These are phyloP conservation scores for Fusarium neocosmosporiellum DNA, from an alignment of 2,329 filamentous ascomycete genomes.

Conservation along the genomic window DNA sequence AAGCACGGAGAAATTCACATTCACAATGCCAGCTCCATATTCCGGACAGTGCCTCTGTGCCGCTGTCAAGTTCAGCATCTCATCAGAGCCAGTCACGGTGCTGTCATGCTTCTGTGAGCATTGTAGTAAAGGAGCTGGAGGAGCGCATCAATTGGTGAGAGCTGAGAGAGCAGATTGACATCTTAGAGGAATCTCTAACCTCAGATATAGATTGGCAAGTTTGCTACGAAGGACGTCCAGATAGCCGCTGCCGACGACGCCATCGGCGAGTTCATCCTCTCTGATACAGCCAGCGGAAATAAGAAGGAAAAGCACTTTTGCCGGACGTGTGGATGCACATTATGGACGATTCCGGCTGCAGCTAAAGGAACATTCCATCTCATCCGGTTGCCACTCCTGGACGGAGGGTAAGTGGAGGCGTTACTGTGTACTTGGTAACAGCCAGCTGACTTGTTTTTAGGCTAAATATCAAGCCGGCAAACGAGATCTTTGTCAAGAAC, in stretches of 20 bases:
- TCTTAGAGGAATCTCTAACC: neutral
- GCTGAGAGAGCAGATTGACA: rapidly evolving
- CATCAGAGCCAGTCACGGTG: conserved; percentile 26
- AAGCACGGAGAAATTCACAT: neutral
- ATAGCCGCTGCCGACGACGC: neutral
- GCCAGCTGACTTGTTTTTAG: conserved; percentile 8
- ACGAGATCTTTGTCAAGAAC: conserved; percentile 45
- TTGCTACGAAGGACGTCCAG: conserved; percentile 21
- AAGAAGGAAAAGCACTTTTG: conserved; percentile 44
- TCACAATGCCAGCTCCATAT: conserved; percentile 26
- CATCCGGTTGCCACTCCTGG: conserved; percentile 39
- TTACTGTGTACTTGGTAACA: neutral
- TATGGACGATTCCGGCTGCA: conserved; percentile 44
- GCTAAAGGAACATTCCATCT: conserved; percentile 40
- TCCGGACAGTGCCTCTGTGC: conserved; percentile 36
- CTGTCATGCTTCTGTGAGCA: conserved; percentile 39
- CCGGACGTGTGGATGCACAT: conserved; percentile 37
- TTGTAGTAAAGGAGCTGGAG: conserved; percentile 35
- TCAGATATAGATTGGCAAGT: conserved; percentile 43
- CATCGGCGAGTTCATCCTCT: conserved; percentile 31
- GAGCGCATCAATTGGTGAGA: conserved; percentile 31
- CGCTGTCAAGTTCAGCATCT: conserved; percentile 10
- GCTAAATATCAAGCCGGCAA: conserved; percentile 31
- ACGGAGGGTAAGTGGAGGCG: conserved; percentile 36
- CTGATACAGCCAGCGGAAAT: conserved; percentile 41